phyloP scores from a whole-genome alignment of 768 basidiomycete genomes.

The Asterophora lycoperdoides region DNA sequence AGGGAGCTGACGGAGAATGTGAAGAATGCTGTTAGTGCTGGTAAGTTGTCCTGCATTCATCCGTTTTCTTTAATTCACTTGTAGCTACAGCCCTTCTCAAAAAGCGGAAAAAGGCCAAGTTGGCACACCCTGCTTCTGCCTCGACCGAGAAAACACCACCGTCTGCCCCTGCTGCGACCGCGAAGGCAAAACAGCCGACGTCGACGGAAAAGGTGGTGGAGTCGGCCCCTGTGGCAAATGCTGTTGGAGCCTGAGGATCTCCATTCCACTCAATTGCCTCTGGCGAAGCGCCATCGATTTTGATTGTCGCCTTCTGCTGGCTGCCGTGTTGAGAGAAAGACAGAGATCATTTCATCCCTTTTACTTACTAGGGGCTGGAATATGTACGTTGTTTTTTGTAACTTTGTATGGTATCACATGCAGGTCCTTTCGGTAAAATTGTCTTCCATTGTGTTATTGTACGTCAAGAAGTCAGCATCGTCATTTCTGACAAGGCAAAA shows the following conservation, averaged over 20 bases:
- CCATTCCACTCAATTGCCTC: neutral
- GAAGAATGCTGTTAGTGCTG: conserved; percentile 83
- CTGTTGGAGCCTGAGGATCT: conserved; percentile 13
- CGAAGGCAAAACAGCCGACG: neutral
- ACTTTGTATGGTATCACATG: neutral
- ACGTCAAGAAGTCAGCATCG: too few relatives aligned
- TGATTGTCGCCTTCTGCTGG: neutral
- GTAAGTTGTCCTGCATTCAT: conserved; percentile 36
- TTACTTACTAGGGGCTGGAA: neutral
- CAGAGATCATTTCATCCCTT: too few relatives aligned
- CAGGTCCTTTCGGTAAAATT: too few relatives aligned
- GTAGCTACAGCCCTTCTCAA: conserved; percentile 61
- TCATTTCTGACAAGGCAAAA: too few relatives aligned
- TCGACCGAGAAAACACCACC: neutral
- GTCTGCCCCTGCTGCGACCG: too few relatives aligned
- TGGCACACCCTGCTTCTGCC: conserved; percentile 25
- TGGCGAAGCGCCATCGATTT: neutral
- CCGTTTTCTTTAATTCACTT: neutral
- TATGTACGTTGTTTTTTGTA: neutral
- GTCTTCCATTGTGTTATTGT: too few relatives aligned
- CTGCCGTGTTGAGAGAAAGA: too few relatives aligned
- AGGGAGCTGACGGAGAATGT: conserved; percentile 88
- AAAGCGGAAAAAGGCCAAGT: conserved; percentile 71
- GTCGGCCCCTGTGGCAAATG: conserved; percentile 9
- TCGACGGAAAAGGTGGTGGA: neutral